A percentile compares a stretch with the other conserved stretches of the same genome.
phyloP scores from a whole-genome alignment of 169 alveolate genomes.

The Plasmodium gaboni region DNA sequence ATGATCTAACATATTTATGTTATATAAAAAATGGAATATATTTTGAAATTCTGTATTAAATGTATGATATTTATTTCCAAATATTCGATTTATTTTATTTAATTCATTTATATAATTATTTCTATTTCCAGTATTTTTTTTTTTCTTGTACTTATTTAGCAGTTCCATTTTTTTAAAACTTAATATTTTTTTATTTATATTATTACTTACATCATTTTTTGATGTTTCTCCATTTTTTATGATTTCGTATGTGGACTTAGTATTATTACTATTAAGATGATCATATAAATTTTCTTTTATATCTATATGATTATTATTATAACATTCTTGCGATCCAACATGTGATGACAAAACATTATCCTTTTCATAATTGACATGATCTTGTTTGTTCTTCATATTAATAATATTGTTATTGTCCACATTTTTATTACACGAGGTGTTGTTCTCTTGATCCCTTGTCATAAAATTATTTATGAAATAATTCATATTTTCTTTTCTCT shows the following conservation, averaged over 20 bases:
- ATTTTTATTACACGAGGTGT: not conserved
- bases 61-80: constrained; percentile 27
- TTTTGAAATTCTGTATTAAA: constrained; percentile 7
- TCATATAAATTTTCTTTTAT: not conserved
- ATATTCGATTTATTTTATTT: constrained; percentile 64
- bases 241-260: not conserved
- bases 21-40: constrained; percentile 21
- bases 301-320: not conserved
- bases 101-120: constrained; percentile 46
- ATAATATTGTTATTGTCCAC: not conserved
- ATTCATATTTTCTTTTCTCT: not conserved
- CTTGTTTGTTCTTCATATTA: not conserved
- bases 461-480: not conserved
- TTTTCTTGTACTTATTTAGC: constrained; percentile 40
- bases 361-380: not conserved
- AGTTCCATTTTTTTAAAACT: constrained; percentile 15
- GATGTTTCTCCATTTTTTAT: not conserved
- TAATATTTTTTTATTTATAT: constrained; percentile 20
- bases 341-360: not conserved
- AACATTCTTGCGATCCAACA: not conserved
- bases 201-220: no score
- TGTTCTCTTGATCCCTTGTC: not conserved
- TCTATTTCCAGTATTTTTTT: constrained; percentile 55
- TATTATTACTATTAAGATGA: not conserved
- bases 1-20: constrained; percentile 15